Evolutionary conservation across 192 early-diverging fungal species (phyloP), one percentile per base, ranked within the genome.

Genomic region (Umbelopsis sp.): DNA sequence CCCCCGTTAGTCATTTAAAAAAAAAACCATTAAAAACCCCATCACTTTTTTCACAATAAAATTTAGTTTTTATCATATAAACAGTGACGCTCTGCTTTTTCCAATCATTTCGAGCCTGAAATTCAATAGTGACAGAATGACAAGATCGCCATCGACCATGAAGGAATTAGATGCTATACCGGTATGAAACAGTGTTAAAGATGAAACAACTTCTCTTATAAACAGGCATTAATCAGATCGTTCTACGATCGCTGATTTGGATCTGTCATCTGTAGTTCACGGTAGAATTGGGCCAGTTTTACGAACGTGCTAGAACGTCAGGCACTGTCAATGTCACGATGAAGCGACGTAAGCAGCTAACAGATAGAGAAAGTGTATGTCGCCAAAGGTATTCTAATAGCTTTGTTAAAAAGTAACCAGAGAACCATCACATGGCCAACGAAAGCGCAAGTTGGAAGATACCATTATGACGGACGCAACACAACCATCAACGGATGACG

Each of bases 271-370:
- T 71, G 31, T 49, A 78, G 77, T 78, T 78, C 51, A 78, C 77
- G 9, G 77, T 78, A 8, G 77, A 78, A 71, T 50, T 78, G 12
- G 77, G 77, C 8, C 45, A 68, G 65, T 68, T 78, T 24, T 78
- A 78, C 67, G 72, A 78, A 71, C 65, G 52, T n/a, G 50, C 72
- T n/a, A 74, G 68, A 45, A 50, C 34, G 49, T 45, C 71, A 49
- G 77, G 77, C 51, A 70, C 62, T 2, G 77, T 78, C 10, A 62
- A 72, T 53, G 77, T 78, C 4, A 78, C 77, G 52, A 78, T 78
- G 72, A 78, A 78, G 66, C 53, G 77, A 78, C 71, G 77, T 78
- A 78, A 78, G 51, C 54, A 31, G 1, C 0, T 16, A 62, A 7
- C 11, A 36, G 7, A 17, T 21, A 34, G 7, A 43, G 8, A 21